phyloP scores from a whole-genome alignment of 2,329 filamentous ascomycete genomes.

The Pyricularia sp. region DNA sequence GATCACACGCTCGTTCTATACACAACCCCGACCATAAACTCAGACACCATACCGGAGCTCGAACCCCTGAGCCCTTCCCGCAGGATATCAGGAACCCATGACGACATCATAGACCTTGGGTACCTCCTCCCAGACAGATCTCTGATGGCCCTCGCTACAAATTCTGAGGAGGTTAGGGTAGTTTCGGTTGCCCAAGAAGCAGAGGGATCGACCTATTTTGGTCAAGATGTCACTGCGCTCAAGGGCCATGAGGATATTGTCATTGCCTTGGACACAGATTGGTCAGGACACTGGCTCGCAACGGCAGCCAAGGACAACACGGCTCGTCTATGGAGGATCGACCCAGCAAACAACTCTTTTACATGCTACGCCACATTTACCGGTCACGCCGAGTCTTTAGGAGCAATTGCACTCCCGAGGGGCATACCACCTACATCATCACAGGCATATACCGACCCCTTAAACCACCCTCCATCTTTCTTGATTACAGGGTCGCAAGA shows the following conservation, averaged over 20 bases:
- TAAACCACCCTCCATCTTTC: conserved; percentile 73
- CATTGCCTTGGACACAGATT: conserved; percentile 88
- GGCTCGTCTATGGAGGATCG: conserved; percentile 81
- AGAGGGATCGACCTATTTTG: conserved; percentile 53
- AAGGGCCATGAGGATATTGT: conserved; percentile 94
- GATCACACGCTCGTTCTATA: conserved; percentile 84
- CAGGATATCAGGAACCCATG: conserved; percentile 89
- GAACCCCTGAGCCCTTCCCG: conserved; percentile 46
- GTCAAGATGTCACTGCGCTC: conserved; percentile 76
- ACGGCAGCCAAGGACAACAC: conserved; percentile 97
- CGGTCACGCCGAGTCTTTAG: conserved; percentile 88
- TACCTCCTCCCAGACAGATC: conserved; percentile 76
- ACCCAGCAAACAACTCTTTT: conserved; percentile 62
- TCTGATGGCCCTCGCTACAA: conserved; percentile 82
- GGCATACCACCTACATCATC: conserved; percentile 58
- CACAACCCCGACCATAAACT: conserved; percentile 17
- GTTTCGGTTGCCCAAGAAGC: conserved; percentile 54
- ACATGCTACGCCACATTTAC: conserved; percentile 50
- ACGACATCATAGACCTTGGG: conserved; percentile 92
- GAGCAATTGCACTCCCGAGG: conserved; percentile 77
- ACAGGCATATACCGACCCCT: conserved; percentile 60
- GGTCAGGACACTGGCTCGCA: conserved; percentile 94
- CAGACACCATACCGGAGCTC: conserved; percentile 19
- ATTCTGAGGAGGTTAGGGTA: conserved; percentile 85
- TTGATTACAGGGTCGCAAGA: conserved; percentile 91